These are phyloP conservation scores for Paramecium octaurelia DNA, from an alignment of 73 alveolate genomes.

Conservation along the genomic window DNA sequence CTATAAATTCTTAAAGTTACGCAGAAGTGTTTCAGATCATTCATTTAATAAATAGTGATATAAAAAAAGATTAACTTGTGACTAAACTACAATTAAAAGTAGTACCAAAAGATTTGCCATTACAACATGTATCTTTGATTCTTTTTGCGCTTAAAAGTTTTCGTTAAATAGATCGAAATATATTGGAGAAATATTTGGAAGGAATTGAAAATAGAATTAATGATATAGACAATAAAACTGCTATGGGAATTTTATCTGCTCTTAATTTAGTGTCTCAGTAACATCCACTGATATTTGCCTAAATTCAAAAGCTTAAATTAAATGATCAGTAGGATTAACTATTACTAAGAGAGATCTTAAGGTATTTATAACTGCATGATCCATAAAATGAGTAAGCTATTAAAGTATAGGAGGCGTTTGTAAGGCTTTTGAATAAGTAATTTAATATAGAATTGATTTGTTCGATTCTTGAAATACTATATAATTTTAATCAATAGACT, in stretches of 20 bases:
- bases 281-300: background rate
- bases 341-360: background rate
- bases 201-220: background rate
- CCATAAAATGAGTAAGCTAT: background rate
- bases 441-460: background rate
- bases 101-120: background rate
- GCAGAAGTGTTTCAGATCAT: background rate
- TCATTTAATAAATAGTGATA: background rate
- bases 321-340: background rate
- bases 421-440: background rate
- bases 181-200: background rate
- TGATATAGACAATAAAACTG: background rate
- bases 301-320: background rate
- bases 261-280: background rate
- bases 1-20: background rate
- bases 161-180: background rate
- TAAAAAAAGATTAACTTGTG: background rate
- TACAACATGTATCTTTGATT: background rate
- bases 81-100: background rate
- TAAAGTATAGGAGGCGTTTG: background rate
- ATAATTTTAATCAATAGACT: background rate
- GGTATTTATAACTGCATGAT: background rate
- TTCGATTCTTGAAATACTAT: background rate
- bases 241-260: background rate
- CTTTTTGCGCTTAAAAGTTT: background rate